These are phyloP conservation scores for Zalaria sp. DNA, from an alignment of 2,329 filamentous ascomycete genomes.

Conservation along the genomic window DNA sequence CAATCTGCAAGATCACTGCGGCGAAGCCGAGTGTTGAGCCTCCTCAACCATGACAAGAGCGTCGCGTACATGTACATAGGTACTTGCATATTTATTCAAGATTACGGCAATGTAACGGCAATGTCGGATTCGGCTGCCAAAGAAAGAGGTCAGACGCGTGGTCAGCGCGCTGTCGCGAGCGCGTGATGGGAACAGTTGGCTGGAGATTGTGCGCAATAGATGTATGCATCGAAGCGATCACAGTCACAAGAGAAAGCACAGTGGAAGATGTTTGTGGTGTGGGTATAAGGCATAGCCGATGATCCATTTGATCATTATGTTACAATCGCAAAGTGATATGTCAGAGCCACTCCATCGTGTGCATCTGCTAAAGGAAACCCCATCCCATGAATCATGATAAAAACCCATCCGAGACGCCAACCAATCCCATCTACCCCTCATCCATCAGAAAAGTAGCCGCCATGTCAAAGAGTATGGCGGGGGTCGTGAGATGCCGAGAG, in stretches of 20 bases:
- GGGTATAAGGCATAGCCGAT: too few species aligned
- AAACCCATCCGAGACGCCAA: conserved; percentile 5
- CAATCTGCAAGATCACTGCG: not conserved
- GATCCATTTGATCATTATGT: conserved; percentile 20
- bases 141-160: too few species aligned
- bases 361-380: conserved; percentile 5
- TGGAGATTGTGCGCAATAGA: too few species aligned
- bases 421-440: conserved; percentile 8
- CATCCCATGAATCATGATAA: conserved; percentile 8
- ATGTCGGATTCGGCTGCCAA: too few species aligned
- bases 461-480: conserved; percentile 4
- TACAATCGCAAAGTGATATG: conserved; percentile 22
- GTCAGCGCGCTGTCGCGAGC: too few species aligned
- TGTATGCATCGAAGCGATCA: too few species aligned
- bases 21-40: too few species aligned
- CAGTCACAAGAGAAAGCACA: not conserved
- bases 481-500: conserved; percentile 8
- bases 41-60: too few species aligned
- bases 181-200: too few species aligned
- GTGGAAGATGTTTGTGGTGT: conserved; percentile 1
- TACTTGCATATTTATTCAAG: too few species aligned
- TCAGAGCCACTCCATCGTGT: conserved; percentile 8
- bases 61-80: too few species aligned
- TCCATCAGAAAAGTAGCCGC: not conserved
- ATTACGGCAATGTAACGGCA: too few species aligned